Conservation (phyloP, 192 early-diverging fungal genomes). For the Coemansia sp. region DNA sequence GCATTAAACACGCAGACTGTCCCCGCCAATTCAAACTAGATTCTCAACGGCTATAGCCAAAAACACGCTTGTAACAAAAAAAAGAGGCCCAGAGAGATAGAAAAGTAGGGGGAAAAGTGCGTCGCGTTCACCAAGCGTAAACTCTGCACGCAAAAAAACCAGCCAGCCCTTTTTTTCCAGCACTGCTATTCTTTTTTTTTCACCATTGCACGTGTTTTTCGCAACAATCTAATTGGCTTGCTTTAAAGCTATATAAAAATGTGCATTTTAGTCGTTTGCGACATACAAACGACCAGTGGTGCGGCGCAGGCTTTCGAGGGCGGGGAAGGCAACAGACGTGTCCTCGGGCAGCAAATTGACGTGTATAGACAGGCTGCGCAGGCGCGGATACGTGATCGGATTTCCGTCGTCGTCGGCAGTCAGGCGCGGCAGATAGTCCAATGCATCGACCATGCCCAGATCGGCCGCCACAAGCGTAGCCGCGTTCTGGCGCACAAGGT, state of each 20-base stretch:
- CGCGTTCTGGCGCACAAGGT: slow-evolving; percentile 36
- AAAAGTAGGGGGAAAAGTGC: no score
- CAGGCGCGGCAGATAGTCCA: slow-evolving; percentile 24
- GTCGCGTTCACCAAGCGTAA: no score
- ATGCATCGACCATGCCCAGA: slow-evolving; percentile 28
- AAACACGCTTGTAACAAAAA: no score
- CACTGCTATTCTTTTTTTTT: no score
- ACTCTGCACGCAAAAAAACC: no score
- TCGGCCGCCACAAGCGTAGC: slow-evolving; percentile 34
- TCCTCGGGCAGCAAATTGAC: slow-evolving; percentile 31
- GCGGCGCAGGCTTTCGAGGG: slow-evolving; percentile 6
- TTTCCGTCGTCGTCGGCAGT: slow-evolving; percentile 21
- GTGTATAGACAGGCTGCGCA: slow-evolving; percentile 26
- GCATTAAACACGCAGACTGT: no score
- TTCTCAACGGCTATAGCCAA: no score
- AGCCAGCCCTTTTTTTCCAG: not conserved
- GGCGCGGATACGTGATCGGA: slow-evolving; percentile 20
- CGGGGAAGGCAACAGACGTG: slow-evolving; percentile 21
- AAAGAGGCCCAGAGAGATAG: no score
- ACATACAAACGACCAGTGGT: slow-evolving; percentile 22
- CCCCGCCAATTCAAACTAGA: no score
- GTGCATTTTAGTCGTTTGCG: slow-evolving; percentile 15
- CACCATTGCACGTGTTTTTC: not conserved
- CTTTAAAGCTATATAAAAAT: not conserved
- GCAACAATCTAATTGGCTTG: not conserved